These are phyloP conservation scores for Pseudogymnoascus sp. DNA, from an alignment of 2,329 filamentous ascomycete genomes.

Conservation along the genomic window DNA sequence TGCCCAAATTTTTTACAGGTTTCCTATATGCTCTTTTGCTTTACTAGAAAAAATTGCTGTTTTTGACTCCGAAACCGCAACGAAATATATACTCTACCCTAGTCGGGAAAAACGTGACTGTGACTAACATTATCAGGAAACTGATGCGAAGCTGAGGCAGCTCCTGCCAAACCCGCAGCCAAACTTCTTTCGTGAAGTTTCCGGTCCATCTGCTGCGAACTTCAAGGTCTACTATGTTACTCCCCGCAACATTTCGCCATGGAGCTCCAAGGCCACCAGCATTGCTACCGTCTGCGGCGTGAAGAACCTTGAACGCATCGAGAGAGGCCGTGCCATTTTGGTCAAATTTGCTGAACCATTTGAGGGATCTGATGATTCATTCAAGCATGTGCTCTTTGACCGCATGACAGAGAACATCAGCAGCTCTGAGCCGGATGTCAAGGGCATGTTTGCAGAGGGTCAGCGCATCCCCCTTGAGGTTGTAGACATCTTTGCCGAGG, in stretches of 20 bases:
- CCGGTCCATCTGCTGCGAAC: neutral
- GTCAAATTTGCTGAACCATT: constrained; percentile 49
- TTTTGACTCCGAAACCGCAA: constrained; percentile 6
- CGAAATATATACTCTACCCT: neutral
- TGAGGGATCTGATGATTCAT: constrained; percentile 41
- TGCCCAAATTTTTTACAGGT: neutral
- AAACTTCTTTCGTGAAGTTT: neutral
- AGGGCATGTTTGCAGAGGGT: constrained; percentile 69
- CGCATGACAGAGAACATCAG: constrained; percentile 88
- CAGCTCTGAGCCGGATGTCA: constrained; percentile 56
- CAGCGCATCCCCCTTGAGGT: constrained; percentile 56
- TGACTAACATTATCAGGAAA: constrained; percentile 14
- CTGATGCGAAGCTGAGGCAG: constrained; percentile 20
- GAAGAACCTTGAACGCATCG: constrained; percentile 65
- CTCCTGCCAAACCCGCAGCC: constrained; percentile 16
- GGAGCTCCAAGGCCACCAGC: constrained; percentile 93
- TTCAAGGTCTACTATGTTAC: constrained; percentile 49
- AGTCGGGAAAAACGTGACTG: neutral
- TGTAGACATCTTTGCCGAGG: constrained; percentile 62
- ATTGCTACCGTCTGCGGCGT: constrained; percentile 90
- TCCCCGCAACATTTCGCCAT: constrained; percentile 85
- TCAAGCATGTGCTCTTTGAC: constrained; percentile 72
- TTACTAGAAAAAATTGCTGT: constrained; percentile 6
- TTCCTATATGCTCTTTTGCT: neutral
- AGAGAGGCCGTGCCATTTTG: constrained; percentile 74